Percentiles rank a stretch among this genome's conserved stretches.
phyloP scores from a whole-genome alignment of 129 eudicot genomes.

The Sambucus nigra region DNA sequence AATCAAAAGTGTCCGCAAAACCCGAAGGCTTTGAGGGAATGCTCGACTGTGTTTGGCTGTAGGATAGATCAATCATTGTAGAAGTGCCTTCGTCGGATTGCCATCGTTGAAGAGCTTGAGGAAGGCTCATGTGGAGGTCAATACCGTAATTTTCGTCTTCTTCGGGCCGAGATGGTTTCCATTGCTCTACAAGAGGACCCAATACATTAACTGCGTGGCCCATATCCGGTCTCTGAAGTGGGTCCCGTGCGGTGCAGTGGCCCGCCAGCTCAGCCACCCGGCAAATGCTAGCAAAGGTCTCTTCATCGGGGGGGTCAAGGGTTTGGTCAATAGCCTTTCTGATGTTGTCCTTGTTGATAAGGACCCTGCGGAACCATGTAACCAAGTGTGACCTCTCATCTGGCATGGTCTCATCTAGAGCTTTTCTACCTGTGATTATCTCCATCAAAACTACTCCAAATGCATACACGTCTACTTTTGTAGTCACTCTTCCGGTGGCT shows the following conservation, averaged over 20 bases:
- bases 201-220: constrained; percentile 51
- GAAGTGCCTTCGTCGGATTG: constrained; percentile 92
- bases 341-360: constrained; percentile 33
- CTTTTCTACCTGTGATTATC: constrained; percentile 38
- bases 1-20: constrained; percentile 62
- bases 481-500: constrained; percentile 60
- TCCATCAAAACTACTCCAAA: constrained; percentile 58
- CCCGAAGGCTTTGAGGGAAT: constrained; percentile 81
- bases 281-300: constrained; percentile 29
- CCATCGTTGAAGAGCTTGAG: constrained; percentile 88
- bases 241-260: constrained; percentile 41
- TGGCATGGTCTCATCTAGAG: constrained; percentile 34
- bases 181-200: constrained; percentile 37
- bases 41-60: constrained; percentile 47
- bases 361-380: constrained; percentile 45
- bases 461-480: constrained; percentile 52
- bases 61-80: constrained; percentile 52
- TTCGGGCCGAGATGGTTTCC: constrained; percentile 36
- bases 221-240: constrained; percentile 46
- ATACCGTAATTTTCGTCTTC: constrained; percentile 67
- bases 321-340: constrained; percentile 27
- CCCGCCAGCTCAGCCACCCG: constrained; percentile 52
- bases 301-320: constrained; percentile 35
- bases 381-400: constrained; percentile 39
- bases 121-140: constrained; percentile 75